phyloP scores from a whole-genome alignment of 768 basidiomycete genomes.

The Cubamyces lactineus region DNA sequence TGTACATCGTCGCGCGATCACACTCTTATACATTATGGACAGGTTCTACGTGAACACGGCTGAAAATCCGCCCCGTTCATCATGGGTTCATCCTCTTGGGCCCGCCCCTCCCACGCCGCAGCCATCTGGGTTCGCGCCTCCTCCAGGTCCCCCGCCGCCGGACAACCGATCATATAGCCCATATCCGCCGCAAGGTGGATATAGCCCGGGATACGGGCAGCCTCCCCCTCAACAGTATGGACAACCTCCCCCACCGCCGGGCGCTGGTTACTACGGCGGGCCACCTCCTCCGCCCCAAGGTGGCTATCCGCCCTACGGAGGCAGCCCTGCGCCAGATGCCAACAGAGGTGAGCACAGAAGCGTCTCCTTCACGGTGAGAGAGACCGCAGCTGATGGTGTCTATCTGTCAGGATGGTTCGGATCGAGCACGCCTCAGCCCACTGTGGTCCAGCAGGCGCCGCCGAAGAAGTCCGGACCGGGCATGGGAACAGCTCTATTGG shows the following conservation, averaged over 20 bases:
- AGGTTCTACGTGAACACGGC: slow-evolving; percentile 82
- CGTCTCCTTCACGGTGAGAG: slow-evolving; percentile 20
- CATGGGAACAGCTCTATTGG: slow-evolving; percentile 49
- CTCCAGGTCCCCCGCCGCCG: slow-evolving; percentile 50
- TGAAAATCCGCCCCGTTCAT: slow-evolving; percentile 62
- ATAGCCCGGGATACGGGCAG: slow-evolving; percentile 20
- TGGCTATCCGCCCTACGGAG: slow-evolving; percentile 32
- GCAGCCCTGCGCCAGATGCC: slow-evolving; percentile 29
- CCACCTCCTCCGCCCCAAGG: slow-evolving; percentile 30
- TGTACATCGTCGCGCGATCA: neutral
- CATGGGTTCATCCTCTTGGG: slow-evolving; percentile 74
- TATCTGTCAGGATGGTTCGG: slow-evolving; percentile 37
- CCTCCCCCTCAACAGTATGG: slow-evolving; percentile 32
- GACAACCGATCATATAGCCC: slow-evolving; percentile 36
- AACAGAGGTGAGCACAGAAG: slow-evolving; percentile 28
- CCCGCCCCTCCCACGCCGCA: slow-evolving; percentile 42
- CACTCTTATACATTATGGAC: neutral
- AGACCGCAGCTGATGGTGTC: slow-evolving; percentile 11
- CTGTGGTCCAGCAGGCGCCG: slow-evolving; percentile 39
- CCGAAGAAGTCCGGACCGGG: slow-evolving; percentile 54
- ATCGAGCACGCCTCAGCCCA: slow-evolving; percentile 32
- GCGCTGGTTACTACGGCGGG: slow-evolving; percentile 30
- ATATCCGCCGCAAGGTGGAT: slow-evolving; percentile 32
- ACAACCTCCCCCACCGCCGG: slow-evolving; percentile 21
- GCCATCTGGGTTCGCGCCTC: slow-evolving; percentile 35